These are phyloP conservation scores for Sphenostylis stenocarpa DNA, from an alignment of 306 rosid species.

Conservation along the genomic window DNA sequence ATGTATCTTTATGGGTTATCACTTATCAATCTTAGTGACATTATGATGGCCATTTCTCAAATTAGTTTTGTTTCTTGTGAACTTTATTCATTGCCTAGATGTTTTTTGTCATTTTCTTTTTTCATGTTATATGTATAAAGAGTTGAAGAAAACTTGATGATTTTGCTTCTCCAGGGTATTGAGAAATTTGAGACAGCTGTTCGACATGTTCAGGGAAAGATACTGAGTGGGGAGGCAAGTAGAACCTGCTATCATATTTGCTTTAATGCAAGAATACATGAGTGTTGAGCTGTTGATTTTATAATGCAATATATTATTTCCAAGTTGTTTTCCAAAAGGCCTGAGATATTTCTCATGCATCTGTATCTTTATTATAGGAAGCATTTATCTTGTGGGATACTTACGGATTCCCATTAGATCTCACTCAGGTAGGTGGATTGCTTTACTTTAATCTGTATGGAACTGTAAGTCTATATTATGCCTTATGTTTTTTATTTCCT, in stretches of 20 bases:
- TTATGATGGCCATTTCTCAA: slow-evolving; percentile 6
- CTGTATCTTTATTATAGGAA: slow-evolving; percentile 59
- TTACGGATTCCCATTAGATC: slow-evolving; percentile 90
- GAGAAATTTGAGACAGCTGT: slow-evolving; percentile 88
- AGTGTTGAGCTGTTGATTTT: slow-evolving; percentile 11
- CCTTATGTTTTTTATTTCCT: slow-evolving; percentile 11
- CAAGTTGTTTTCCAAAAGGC: background rate
- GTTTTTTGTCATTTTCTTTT: slow-evolving; percentile 9
- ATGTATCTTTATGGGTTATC: slow-evolving; percentile 12
- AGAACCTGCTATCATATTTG: slow-evolving; percentile 1
- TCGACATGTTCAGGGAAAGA: slow-evolving; percentile 80
- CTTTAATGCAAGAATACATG: background rate
- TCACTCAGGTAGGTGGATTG: slow-evolving; percentile 77
- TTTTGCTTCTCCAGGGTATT: slow-evolving; percentile 68
- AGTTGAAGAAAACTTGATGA: background rate
- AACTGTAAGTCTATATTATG: slow-evolving; percentile 19
- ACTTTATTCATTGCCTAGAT: slow-evolving; percentile 4
- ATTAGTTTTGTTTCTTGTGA: background rate
- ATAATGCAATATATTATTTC: slow-evolving; percentile 3
- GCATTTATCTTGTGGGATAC: slow-evolving; percentile 98
- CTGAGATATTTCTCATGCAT: slow-evolving; percentile 31
- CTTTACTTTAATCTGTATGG: slow-evolving; percentile 9
- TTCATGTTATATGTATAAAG: background rate
- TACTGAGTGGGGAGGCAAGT: slow-evolving; percentile 91
- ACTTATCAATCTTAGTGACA: background rate